Conservation (phyloP, 768 basidiomycete genomes). For the Suillus discolor region DNA sequence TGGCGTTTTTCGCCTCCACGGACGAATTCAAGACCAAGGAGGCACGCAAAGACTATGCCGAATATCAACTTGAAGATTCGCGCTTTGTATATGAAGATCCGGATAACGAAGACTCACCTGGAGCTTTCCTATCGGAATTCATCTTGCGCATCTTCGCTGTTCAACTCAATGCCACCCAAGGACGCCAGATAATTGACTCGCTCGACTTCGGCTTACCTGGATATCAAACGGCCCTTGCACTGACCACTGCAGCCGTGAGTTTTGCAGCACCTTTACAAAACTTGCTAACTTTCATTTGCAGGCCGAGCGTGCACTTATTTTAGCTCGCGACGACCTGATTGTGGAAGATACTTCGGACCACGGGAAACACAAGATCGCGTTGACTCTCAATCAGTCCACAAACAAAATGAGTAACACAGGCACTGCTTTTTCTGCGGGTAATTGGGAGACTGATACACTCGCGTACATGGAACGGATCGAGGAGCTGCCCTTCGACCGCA, state of each 20-base stretch:
- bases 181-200: background rate
- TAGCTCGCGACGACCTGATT: background rate
- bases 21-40: background rate
- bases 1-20: background rate
- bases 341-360: background rate
- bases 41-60: background rate
- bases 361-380: background rate
- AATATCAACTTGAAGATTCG: background rate
- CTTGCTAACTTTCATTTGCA: background rate
- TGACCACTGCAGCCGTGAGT: background rate
- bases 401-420: background rate
- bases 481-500: background rate
- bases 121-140: background rate
- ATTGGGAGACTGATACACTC: background rate
- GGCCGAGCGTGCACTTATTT: background rate
- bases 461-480: background rate
- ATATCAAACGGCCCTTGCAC: background rate
- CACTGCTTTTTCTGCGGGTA: background rate
- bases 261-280: background rate
- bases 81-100: background rate
- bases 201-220: background rate
- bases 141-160: background rate
- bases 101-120: background rate
- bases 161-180: background rate
- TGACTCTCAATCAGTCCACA: background rate